Percentiles rank a stretch among this genome's conserved stretches.
Conservation (phyloP, 1,284 basidiomycete species). For the Ustilago lituana region DNA sequence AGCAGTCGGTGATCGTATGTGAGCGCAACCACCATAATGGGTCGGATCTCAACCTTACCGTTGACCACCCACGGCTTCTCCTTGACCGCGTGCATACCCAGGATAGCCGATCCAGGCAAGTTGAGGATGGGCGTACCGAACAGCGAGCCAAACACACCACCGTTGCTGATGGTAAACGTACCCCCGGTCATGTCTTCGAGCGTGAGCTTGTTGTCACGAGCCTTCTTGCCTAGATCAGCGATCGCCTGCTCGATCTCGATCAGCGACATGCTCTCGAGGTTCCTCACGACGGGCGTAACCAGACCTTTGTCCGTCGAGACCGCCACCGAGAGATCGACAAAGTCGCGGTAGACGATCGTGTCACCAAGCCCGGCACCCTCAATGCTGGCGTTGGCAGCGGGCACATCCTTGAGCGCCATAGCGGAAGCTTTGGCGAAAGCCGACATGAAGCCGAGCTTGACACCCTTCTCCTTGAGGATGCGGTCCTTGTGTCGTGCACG, state of each 20-base stretch:
- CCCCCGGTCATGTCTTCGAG: constrained; percentile 88
- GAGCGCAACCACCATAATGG: constrained; percentile 85
- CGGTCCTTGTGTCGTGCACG: constrained; percentile 94
- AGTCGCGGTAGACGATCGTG: constrained; percentile 94
- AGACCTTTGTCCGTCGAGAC: constrained; percentile 97
- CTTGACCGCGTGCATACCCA: constrained; percentile 97
- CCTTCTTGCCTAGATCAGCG: constrained; percentile 89
- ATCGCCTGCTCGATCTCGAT: constrained; percentile 94
- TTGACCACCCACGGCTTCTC: constrained; percentile 87
- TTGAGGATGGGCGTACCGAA: constrained; percentile 95
- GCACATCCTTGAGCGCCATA: constrained; percentile 90
- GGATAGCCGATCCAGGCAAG: constrained; percentile 91
- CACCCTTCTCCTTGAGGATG: constrained; percentile 88
- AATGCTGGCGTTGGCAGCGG: constrained; percentile 92
- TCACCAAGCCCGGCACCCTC: constrained; percentile 76
- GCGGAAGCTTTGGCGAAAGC: constrained; percentile 90
- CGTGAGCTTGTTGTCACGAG: constrained; percentile 90
- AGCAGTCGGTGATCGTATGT: constrained; percentile 96
- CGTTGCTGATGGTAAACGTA: constrained; percentile 98
- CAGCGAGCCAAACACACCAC: constrained; percentile 96
- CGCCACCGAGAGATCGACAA: constrained; percentile 75
- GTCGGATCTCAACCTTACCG: constrained; percentile 78
- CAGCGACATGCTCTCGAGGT: constrained; percentile 86
- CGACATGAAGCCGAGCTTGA: constrained; percentile 99
- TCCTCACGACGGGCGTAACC: constrained; percentile 94